Base-by-base conservation (phyloP, 2,329 filamentous ascomycete species). In the Verticillium longisporum region DNA sequence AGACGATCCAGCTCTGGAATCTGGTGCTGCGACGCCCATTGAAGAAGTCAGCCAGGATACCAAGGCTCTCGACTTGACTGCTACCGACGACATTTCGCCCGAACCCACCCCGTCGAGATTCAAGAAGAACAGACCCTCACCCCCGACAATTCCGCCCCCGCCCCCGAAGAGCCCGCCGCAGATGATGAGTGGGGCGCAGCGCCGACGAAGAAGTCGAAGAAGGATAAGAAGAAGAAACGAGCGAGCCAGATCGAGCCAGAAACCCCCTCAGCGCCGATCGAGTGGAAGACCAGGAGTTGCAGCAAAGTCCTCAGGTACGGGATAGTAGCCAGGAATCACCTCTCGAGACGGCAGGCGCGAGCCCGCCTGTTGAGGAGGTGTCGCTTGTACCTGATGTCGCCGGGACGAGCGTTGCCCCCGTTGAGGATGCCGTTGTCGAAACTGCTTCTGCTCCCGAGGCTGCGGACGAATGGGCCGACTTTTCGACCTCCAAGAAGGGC, bases 181-280 rank as follows among this genome's bases (percentile, higher is more conserved):
- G 7, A 26, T 13, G 58, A 62, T 14, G 26, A 26, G 15, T 58
- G 56, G 56, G 56, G 56, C 37, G 26, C 15, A 37, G 45, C 56
- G 38, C 38, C 56, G 6, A 32, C 41, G 18, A 62, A 62, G 45
- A 63, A 58, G 50, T 63, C 64, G 6, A 68, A 67, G 59, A 66
- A 65, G 32, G 62, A 67, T 57, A 69, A 62, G 54, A 67, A 67
- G 56, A 60, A 41, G 55, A 64, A 63, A 32, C 50, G 41, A 36
- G 45, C 58, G 18, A 60, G 56, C 32, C 55, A 61, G 37, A 54
- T 57, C 14, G 61, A 63, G 21, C 37, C 37, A 26, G 58, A 56
- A 21, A 26, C 34, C 21, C 31, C 45, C n/a, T 53, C 32, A 55
- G 38, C 45, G 57, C 50, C 31, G 41, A 45, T 59, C 57, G 33